Base-by-base conservation (phyloP, 192 early-diverging fungal species). In the Coemansia sp. region DNA sequence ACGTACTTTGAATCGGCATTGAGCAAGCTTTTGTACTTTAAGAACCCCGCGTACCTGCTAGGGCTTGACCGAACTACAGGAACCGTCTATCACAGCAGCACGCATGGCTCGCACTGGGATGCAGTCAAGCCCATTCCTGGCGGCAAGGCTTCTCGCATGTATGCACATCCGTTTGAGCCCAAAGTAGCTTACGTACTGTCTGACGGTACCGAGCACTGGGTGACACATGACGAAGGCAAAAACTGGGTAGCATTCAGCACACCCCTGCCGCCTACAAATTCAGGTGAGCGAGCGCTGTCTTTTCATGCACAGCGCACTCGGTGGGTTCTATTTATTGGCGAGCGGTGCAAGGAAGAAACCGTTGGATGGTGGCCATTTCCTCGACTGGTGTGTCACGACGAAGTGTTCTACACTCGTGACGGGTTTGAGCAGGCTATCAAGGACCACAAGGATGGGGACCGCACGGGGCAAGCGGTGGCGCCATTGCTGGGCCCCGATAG, bases 261-360 rank as follows among this genome's bases (percentile, higher is more conserved):
- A 11, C 64, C 69, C 9, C 17, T 74, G 51, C 36, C 66, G 14
- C 66, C 76, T 11, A 66, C 68, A 2, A 48, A 55, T 26, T 62
- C 66, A 9, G 71, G 76, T 14, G 70, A 66, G 51, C 59, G 71
- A 16, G 66, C 76, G 16, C 39, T 79, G 47, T 61, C 48, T 50
- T 94, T 94, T 62, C 88, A 94, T 55, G 88, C 90, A 0, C 76
- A 77, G 38, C 71, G 88, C 6, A 26, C 81, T 0, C 60, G 79
- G 32, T 84, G 84, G 79, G 69, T 93, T 37, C 36, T 94, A 39
- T 90, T 86, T 63, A 74, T 63, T 32, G 85, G 81, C 18, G 64
- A 66, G 9, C 72, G 70, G 15, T 87, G 89, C 58, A 62, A 73
- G 2, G 52, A 71, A 41, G 69, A 63, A 41, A 69, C 47, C n/a